These are phyloP conservation scores for Ceratobasidium sp. DNA, from an alignment of 1,284 basidiomycete genomes.

Conservation along the genomic window DNA sequence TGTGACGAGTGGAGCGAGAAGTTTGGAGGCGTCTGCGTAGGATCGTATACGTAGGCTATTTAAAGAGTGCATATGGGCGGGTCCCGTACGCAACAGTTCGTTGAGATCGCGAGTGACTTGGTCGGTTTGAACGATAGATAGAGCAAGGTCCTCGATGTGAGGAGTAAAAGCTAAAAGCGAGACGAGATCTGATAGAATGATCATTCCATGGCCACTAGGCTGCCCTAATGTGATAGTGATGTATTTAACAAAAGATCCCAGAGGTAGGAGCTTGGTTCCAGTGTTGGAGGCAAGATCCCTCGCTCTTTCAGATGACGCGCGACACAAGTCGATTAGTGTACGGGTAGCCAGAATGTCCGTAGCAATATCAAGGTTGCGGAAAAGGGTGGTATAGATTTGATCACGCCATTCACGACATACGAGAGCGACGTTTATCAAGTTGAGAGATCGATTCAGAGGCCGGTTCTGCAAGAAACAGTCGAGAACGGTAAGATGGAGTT, in stretches of 20 bases:
- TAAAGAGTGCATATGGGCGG: neutral
- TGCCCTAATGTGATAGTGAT: constrained; percentile 16
- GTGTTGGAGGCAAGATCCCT: neutral
- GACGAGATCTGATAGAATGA: neutral
- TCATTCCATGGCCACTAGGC: constrained; percentile 27
- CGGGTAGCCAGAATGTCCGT: constrained; percentile 10
- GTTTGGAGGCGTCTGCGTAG: neutral
- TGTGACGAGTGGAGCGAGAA: neutral
- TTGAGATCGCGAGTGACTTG: constrained; percentile 3
- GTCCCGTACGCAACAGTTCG: neutral
- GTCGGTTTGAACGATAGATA: constrained; percentile 24
- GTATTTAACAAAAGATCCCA: constrained; percentile 31
- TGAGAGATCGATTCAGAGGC: neutral
- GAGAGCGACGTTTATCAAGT: constrained; percentile 12
- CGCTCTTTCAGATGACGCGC: neutral
- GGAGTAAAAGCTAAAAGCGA: neutral
- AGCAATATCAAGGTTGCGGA: constrained; percentile 19
- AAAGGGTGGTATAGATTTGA: neutral
- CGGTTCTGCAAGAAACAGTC: neutral
- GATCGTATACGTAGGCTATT: constrained; percentile 26
- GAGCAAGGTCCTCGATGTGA: constrained; percentile 14
- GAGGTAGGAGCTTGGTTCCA: neutral
- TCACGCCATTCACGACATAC: constrained; percentile 34
- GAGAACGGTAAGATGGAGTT: constrained; percentile 9
- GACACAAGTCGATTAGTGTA: constrained; percentile 1